Percentiles rank a stretch among this genome's conserved stretches.
These are phyloP conservation scores for Polytolypa hystricis DNA, from an alignment of 2,329 filamentous ascomycete species.

Conservation along the genomic window DNA sequence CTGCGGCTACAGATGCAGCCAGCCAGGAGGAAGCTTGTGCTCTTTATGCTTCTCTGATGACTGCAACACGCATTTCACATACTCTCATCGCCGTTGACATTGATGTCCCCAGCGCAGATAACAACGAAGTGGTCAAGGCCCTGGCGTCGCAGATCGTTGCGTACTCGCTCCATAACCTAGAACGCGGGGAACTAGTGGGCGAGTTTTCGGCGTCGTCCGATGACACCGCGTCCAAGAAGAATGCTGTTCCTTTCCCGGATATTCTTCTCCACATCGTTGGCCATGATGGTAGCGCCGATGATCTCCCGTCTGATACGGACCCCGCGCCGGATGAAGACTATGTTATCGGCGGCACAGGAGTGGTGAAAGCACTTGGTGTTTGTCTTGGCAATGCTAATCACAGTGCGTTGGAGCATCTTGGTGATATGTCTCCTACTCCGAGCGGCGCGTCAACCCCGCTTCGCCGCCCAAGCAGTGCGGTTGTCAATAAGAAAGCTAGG, in stretches of 20 bases:
- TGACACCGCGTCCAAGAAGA: slow-evolving; percentile 36
- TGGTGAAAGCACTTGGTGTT: slow-evolving; percentile 86
- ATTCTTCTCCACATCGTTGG: slow-evolving; percentile 81
- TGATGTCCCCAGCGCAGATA: slow-evolving; percentile 68
- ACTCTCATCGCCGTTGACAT: slow-evolving; percentile 85
- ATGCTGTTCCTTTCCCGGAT: slow-evolving; percentile 57
- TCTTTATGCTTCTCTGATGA: slow-evolving; percentile 81
- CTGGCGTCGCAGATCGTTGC: slow-evolving; percentile 90
- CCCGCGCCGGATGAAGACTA: slow-evolving; percentile 83
- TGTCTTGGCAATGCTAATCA: slow-evolving; percentile 68
- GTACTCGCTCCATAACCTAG: slow-evolving; percentile 86
- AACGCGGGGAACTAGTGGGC: slow-evolving; percentile 59
- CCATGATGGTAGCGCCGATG: slow-evolving; percentile 44
- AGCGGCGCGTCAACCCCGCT: slow-evolving; percentile 47
- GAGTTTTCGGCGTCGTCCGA: slow-evolving; percentile 34
- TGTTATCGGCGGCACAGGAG: slow-evolving; percentile 87
- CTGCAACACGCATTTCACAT: slow-evolving; percentile 71
- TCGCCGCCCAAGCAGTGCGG: slow-evolving; percentile 38
- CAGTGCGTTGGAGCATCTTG: slow-evolving; percentile 23
- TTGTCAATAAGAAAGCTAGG: slow-evolving; percentile 58
- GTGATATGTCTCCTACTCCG: slow-evolving; percentile 30
- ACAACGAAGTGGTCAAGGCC: slow-evolving; percentile 84
- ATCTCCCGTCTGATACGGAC: slow-evolving; percentile 49
- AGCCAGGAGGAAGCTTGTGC: slow-evolving; percentile 88
- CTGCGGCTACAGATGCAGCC: slow-evolving; percentile 68